Base-by-base conservation (phyloP, 1,139 yeast species). In the Kodamaea ohmeri region DNA sequence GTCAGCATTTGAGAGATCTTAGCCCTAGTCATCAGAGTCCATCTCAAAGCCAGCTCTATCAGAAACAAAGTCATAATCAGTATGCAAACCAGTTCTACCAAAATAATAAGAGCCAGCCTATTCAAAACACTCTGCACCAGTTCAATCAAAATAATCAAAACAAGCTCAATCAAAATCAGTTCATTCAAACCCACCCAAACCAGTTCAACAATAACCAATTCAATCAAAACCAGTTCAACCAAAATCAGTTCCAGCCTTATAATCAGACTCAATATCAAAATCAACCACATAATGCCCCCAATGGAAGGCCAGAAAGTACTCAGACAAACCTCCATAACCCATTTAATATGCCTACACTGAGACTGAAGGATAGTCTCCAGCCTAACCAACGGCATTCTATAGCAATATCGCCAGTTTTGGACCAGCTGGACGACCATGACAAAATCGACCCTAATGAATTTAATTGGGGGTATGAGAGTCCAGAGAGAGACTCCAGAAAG, bases 341-440 rank as follows among this genome's bases (percentile, higher is more conserved):
- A 7, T 12, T 25, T 13, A 14, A 14, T 25, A 15, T 25, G 30
- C 30, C 41, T 13, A 6, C 6, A 5, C 26, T 24, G 12, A 24
- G 12, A 17, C 34, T 17, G 26, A 31, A 16, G 20, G 25, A 35
- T 30, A 34, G 12, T 12, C 29, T 35, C 18, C 40, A 40, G 12
- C 43, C 40, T 3, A 37, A 35, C 32, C 44, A 41, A 21, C 31
- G 44, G 3, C 44, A 41, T 31, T 41, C 44, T n/a, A 41, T 41
- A 8, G 44, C 44, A 11, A 38, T 38, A 2, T 34, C 39, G n/a
- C 41, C 44, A 4, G 36, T 37, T 8, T 26, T 40, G 37, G 41
- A 40, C 29, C 34, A 40, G 16, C 4, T 18, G 8, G 35, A 32
- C 22, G 20, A 29, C 15, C 6, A 4, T 11, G 28, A 20, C 13